A percentile compares a stretch with the other conserved stretches of the same genome.
Conservation (phyloP, 345 rosid genomes). For the Euphorbia peplus region DNA sequence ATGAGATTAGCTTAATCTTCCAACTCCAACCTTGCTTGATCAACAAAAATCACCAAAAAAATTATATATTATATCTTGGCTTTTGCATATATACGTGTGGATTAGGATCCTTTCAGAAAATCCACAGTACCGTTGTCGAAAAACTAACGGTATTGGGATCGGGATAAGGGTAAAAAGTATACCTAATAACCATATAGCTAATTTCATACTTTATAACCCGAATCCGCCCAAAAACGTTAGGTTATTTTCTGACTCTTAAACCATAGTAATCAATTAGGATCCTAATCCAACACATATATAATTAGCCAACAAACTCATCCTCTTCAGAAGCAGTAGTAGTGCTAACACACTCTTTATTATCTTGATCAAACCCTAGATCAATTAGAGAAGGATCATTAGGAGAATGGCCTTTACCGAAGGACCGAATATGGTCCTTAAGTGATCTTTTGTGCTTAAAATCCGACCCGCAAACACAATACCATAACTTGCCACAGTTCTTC, state of each 20-base stretch:
- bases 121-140: too few species aligned
- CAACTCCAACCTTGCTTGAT: not conserved
- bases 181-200: too few species aligned
- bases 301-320: constrained; percentile 26
- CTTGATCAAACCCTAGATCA: constrained; percentile 50
- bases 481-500: constrained; percentile 92
- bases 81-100: not conserved
- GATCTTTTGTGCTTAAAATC: constrained; percentile 99
- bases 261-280: not conserved
- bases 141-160: too few species aligned
- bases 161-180: not conserved
- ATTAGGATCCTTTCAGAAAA: not conserved
- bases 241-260: not conserved
- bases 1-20: not conserved
- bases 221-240: not conserved
- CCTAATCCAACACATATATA: not conserved
- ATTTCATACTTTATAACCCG: too few species aligned
- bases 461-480: constrained; percentile 97
- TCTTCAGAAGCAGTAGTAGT: constrained; percentile 54
- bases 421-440: constrained; percentile 90
- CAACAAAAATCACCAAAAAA: too few species aligned
- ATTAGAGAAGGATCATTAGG: constrained; percentile 64
- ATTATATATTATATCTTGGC: not conserved
- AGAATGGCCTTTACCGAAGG: constrained; percentile 88
- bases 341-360: constrained; percentile 45